A percentile compares a stretch with the other conserved stretches of the same genome.
These are phyloP conservation scores for Mycena olivaceomarginata DNA, from an alignment of 768 basidiomycete species.

Conservation along the genomic window DNA sequence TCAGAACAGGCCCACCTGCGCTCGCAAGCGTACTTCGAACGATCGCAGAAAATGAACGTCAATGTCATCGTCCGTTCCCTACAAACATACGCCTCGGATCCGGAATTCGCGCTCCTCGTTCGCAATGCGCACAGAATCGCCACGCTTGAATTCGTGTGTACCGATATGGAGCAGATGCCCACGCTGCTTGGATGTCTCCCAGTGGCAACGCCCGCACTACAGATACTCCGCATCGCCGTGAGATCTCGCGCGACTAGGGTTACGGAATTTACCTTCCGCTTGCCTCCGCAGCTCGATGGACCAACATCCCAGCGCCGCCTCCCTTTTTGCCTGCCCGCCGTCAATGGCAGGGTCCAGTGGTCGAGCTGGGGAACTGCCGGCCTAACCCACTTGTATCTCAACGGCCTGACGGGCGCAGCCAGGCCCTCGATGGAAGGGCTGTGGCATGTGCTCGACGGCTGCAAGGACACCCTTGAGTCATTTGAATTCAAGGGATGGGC, in stretches of 20 bases:
- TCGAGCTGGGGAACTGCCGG: background rate
- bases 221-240: slow-evolving; percentile 17
- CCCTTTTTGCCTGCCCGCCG: slow-evolving; percentile 16
- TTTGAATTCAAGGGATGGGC: slow-evolving; percentile 30
- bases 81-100: background rate
- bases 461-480: slow-evolving; percentile 11
- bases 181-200: slow-evolving; percentile 24
- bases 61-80: background rate
- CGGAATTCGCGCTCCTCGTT: slow-evolving; percentile 18
- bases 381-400: slow-evolving; percentile 17
- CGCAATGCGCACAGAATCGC: slow-evolving; percentile 12
- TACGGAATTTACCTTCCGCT: background rate
- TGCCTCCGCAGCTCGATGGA: background rate
- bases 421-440: slow-evolving; percentile 25
- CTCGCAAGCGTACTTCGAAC: slow-evolving; percentile 1
- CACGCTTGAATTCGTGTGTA: background rate
- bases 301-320: background rate
- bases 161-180: background rate
- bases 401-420: slow-evolving; percentile 1
- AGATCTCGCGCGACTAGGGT: background rate
- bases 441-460: slow-evolving; percentile 18
- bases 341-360: slow-evolving; percentile 7
- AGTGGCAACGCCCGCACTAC: slow-evolving; percentile 25
- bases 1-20: background rate
- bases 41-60: slow-evolving; percentile 9